Conservation (phyloP, 768 basidiomycete genomes). For the Cyclocybe cylindracea region DNA sequence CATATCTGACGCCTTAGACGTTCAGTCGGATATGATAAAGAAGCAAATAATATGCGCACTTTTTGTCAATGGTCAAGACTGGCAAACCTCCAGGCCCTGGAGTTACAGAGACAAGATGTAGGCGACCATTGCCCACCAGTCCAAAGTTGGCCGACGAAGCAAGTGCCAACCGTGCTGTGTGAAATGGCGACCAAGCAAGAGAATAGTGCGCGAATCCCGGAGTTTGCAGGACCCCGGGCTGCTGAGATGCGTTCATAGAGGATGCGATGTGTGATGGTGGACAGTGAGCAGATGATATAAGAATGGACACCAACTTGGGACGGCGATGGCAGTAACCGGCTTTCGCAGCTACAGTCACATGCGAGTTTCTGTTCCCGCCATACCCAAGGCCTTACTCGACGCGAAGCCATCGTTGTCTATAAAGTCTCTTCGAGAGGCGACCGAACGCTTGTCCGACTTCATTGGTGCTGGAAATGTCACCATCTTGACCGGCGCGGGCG, state of each 20-base stretch:
- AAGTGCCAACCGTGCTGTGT: slow-evolving; percentile 69
- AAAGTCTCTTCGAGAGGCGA: slow-evolving; percentile 48
- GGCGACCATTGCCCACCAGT: slow-evolving; percentile 91
- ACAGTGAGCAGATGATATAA: slow-evolving; percentile 2
- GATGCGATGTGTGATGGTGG: slow-evolving; percentile 4
- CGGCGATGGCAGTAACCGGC: slow-evolving; percentile 14
- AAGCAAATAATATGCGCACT: slow-evolving; percentile 44
- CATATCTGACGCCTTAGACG: slow-evolving; percentile 30
- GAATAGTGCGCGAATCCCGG: slow-evolving; percentile 86
- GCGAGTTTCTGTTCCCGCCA: slow-evolving; percentile 78
- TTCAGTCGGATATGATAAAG: slow-evolving; percentile 18
- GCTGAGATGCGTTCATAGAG: slow-evolving; percentile 31
- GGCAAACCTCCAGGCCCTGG: slow-evolving; percentile 47
- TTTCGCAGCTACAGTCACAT: slow-evolving; percentile 49
- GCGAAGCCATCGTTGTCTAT: slow-evolving; percentile 35
- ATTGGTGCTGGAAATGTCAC: slow-evolving; percentile 69
- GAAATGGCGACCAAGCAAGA: slow-evolving; percentile 85
- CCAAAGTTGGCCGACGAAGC: slow-evolving; percentile 93
- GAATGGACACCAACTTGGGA: background rate
- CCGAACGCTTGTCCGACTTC: slow-evolving; percentile 65
- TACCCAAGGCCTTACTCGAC: slow-evolving; percentile 63
- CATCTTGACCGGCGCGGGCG: slow-evolving; percentile 87
- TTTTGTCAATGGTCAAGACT: slow-evolving; percentile 59
- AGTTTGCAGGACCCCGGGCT: slow-evolving; percentile 62
- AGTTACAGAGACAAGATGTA: slow-evolving; percentile 63